Percentiles rank a stretch among this genome's conserved stretches.
phyloP scores from a whole-genome alignment of 371 early-diverging fungal genomes.

The Rhizopus microsporus region DNA sequence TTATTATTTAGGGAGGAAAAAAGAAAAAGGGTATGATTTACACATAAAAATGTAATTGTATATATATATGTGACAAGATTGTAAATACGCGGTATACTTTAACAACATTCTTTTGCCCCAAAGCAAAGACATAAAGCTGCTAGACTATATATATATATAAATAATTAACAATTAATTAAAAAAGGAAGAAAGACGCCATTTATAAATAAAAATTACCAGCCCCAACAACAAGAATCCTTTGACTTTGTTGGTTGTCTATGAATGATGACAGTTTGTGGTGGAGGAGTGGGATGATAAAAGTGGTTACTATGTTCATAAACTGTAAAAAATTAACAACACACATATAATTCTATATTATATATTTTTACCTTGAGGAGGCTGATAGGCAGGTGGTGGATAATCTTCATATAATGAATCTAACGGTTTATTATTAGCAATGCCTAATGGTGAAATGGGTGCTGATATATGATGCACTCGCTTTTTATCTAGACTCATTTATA shows the following conservation, averaged over 20 bases:
- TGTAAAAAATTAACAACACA: background rate
- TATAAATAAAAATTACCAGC: conserved; percentile 31
- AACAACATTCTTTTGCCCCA: conserved; percentile 33
- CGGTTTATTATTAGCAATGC: conserved; percentile 17
- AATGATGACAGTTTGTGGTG: conserved; percentile 45
- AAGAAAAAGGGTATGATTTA: conserved; percentile 3
- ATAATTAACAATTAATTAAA: background rate
- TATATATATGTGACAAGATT: background rate
- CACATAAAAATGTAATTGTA: background rate
- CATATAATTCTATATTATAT: background rate
- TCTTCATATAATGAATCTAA: conserved; percentile 23
- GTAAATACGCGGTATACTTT: background rate
- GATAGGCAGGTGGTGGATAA: conserved; percentile 29
- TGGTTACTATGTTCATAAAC: background rate
- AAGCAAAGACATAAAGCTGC: conserved; percentile 29
- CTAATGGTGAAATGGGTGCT: conserved; percentile 10
- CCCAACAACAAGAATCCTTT: conserved; percentile 52
- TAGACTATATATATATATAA: conserved; percentile 16
- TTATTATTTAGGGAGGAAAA: background rate
- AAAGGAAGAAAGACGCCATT: background rate
- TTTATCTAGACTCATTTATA: conserved; percentile 1
- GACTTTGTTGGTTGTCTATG: conserved; percentile 36
- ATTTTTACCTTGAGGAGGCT: conserved; percentile 14
- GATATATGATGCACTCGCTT: conserved; percentile 13
- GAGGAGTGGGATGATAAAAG: conserved; percentile 37